Base-by-base conservation (phyloP, 805 yeast species). In the Isabelozyma heimii region DNA sequence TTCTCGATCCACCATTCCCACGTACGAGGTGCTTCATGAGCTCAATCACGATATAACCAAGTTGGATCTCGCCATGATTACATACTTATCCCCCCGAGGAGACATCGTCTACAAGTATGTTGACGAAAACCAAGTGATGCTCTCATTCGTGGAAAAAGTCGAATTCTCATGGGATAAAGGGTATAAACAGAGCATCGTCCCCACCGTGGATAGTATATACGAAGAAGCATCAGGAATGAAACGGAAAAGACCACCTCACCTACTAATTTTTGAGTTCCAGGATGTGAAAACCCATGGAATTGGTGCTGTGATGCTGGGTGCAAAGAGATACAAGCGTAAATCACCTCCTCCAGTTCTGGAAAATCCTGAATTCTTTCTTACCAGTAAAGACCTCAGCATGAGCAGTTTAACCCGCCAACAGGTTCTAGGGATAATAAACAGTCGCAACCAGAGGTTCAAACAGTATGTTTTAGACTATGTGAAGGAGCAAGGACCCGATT, bases 181-280 rank as follows among this genome's bases (percentile, higher is more conserved):
- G 1, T 73, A 68, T 47, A 53, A 61, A 17, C 74, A 67, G 55
- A 56, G 62, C 13, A 58, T 63, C 40, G 63, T 66, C 3, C 59
- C 52, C 4, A 57, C 67, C 8, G 50, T 64, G 2, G 77, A 76
- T 43, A 87, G 87, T 2, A 83, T 72, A 45, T 72, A 80, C 39
- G 85, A 82, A 56, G 79, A 80, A 42, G 83, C 81, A 39, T 66
- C 70, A 9, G 86, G 81, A 66, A 70, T 41, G 47, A 64, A 8
- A 69, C 67, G 3, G 52, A 13, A 63, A 62, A 61, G 60, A 9
- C 63, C 73, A 0, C 72, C 76, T 16, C 91, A 85, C 53, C 58
- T 88, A 8, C 70, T 91, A 26, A 73, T 89, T 1, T 87, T 91
- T 60, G 91, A 87, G 54, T 89, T 91, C 63, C 74, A 81, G 14